Evolutionary conservation across 768 basidiomycete genomes (phyloP).

Genomic region (Flagelloscypha sp.): DNA sequence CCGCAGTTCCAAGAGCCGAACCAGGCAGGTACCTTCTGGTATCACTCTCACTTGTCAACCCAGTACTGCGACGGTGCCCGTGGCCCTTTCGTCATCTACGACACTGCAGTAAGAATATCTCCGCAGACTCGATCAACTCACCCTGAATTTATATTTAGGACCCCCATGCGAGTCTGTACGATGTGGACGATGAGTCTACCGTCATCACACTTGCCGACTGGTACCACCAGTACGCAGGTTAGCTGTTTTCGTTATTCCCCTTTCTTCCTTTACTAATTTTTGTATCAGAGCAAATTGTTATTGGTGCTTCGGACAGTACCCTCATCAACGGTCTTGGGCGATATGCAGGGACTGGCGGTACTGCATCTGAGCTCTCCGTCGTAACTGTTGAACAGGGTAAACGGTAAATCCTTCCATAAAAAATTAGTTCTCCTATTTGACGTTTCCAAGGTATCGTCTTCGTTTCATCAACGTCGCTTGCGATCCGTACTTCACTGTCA

Average conservation of each 20-base stretch:
- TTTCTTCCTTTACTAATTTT: too few species aligned
- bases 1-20: constrained; percentile 18
- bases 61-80: constrained; percentile 33
- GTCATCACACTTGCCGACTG: constrained; percentile 32
- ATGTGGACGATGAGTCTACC: constrained; percentile 32
- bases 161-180: constrained; percentile 23
- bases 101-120: too few species aligned
- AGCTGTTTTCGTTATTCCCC: too few species aligned
- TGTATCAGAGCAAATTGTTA: too few species aligned
- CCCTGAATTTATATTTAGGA: constrained; percentile 30
- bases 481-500: constrained; percentile 34
- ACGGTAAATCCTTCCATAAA: too few species aligned
- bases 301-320: constrained; percentile 21
- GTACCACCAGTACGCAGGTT: too few species aligned
- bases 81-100: constrained; percentile 29
- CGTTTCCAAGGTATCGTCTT: too few species aligned
- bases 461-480: constrained; percentile 40
- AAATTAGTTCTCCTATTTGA: too few species aligned
- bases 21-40: constrained; percentile 17
- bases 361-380: constrained; percentile 26
- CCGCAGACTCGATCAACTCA: too few species aligned
- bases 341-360: constrained; percentile 23
- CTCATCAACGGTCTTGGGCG: constrained; percentile 47
- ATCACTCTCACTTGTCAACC: constrained; percentile 25
- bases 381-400: constrained; percentile 27